Evolutionary conservation across 768 basidiomycete genomes (phyloP).

Genomic region (Boletus pseudopeckii): DNA sequence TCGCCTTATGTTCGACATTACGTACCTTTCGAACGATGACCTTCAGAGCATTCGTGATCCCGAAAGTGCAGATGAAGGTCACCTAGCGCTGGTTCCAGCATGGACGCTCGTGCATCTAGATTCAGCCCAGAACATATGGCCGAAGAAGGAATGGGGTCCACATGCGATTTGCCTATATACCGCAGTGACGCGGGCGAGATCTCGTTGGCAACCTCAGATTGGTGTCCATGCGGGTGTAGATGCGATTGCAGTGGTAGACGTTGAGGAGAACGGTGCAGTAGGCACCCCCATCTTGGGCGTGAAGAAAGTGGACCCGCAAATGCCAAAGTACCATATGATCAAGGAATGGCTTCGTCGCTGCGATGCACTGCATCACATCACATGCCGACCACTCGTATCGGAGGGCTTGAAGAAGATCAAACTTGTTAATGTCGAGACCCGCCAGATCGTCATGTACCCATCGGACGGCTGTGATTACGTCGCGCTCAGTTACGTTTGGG

Average conservation of each 20-base stretch:
- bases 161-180: background rate
- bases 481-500: background rate
- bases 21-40: background rate
- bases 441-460: background rate
- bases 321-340: background rate
- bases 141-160: background rate
- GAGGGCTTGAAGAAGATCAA: background rate
- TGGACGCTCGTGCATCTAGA: constrained; percentile 3
- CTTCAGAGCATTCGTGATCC: background rate
- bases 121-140: background rate
- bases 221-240: background rate
- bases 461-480: background rate
- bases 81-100: background rate
- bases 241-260: background rate
- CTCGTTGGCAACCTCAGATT: constrained; percentile 3
- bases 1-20: background rate
- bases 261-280: background rate
- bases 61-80: background rate
- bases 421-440: background rate
- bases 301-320: background rate
- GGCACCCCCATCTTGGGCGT: background rate
- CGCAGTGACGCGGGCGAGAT: background rate
- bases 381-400: background rate
- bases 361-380: background rate
- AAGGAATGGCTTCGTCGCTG: background rate